Base-by-base conservation (phyloP, 352 stramenopile species). In the Elongisporangium senticosum region DNA sequence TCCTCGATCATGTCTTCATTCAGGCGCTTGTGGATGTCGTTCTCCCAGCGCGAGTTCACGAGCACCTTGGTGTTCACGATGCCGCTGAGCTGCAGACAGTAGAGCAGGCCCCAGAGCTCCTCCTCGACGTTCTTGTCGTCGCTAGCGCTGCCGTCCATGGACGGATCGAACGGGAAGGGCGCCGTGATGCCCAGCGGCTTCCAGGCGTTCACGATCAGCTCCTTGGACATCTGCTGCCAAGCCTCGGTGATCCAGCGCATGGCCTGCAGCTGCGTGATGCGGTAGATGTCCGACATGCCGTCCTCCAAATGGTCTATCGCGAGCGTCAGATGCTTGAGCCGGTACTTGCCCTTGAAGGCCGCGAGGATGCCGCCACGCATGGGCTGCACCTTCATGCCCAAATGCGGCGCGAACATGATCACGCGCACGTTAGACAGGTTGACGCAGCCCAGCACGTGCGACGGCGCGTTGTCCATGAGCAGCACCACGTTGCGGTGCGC, bases 1-100 rank as follows among this genome's bases (percentile, higher is more conserved):
- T 93, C 78, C 58, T 93, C 81, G 49, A 95, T 92, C 70, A 93
- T 92, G 62, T 95, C 85, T 63, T 93, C 85, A 49, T 95, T 93
- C 7, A 95, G 68, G 11, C 84, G 85, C 68, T 95, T 95, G 74
- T 95, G 85, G 26, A 95, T 90, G 53, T 95, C 85, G 51, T 91
- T 95, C 65, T 95, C 85, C 81, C 85, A 92, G 17, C 85, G 85
- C 26, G 85, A 92, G 77, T 95, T 95, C 49, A 95, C 81, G 14
- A 95, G 67, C 58, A 89, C 81, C 63, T 95, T 95, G 24, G 84
- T 95, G 68, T 91, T 93, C 20, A 95, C 84, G 2, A 95, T 63
- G 33, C 85, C 85, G 23, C 81, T 92, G 20, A 95, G 72, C 64
- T 93, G 81, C 39, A 95, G 65, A 43, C 85, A 95, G 69, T 95